These are phyloP conservation scores for Aspergillus ochraceoroseus DNA, from an alignment of 2,329 filamentous ascomycete species.

Conservation along the genomic window DNA sequence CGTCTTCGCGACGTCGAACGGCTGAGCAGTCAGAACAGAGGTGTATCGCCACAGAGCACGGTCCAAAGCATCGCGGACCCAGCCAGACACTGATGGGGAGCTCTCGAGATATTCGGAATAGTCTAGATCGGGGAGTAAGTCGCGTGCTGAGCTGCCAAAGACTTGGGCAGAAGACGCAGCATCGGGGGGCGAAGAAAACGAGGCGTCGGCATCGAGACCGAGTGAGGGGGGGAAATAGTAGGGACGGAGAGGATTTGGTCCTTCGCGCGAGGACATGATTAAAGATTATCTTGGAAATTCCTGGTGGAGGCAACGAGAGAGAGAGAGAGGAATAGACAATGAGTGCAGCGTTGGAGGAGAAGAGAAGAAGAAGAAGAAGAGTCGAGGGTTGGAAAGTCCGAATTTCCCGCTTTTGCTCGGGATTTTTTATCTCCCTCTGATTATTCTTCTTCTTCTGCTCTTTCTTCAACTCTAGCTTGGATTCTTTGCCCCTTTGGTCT, in stretches of 20 bases:
- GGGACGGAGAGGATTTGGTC: constrained; percentile 55
- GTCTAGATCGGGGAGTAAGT: constrained; percentile 84
- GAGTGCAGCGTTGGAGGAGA: neutral
- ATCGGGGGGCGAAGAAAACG: constrained; percentile 32
- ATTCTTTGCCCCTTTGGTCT: constrained; percentile 4
- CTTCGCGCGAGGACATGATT: constrained; percentile 48
- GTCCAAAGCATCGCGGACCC: constrained; percentile 71
- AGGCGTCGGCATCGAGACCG: constrained; percentile 50
- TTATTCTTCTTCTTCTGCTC: constrained; percentile 14
- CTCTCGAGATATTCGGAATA: constrained; percentile 82
- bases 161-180: constrained; percentile 47
- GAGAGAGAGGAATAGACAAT: constrained; percentile 3
- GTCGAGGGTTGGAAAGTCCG: constrained; percentile 16
- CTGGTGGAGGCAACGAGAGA: constrained; percentile 2
- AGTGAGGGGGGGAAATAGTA: constrained; percentile 63
- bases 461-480: constrained; percentile 1
- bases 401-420: constrained; percentile 23
- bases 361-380: constrained; percentile 6
- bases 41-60: constrained; percentile 89
- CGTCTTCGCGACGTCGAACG: constrained; percentile 95
- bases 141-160: constrained; percentile 64
- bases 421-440: constrained; percentile 18
- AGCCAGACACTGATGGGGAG: constrained; percentile 69
- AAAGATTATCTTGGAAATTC: constrained; percentile 13
- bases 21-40: constrained; percentile 81